phyloP scores from a whole-genome alignment of 2,329 filamentous ascomycete genomes.

The Fusarium nisikadoi region DNA sequence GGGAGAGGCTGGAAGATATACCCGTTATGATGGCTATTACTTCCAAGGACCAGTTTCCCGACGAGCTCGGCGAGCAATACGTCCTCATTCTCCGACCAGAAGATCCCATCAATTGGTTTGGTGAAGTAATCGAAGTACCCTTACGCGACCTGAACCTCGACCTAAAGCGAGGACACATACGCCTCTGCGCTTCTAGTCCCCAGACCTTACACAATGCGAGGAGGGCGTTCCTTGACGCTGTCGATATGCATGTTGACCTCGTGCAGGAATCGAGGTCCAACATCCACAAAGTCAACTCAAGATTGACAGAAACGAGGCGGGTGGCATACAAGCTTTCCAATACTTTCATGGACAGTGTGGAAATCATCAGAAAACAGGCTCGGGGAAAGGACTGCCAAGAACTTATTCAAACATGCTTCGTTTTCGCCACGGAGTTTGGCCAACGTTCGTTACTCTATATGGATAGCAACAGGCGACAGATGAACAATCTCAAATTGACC shows the following conservation, averaged over 20 bases:
- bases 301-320: conserved; percentile 93
- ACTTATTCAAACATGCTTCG: conserved; percentile 96
- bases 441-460: conserved; percentile 94
- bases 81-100: conserved; percentile 87
- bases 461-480: conserved; percentile 92
- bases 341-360: conserved; percentile 98
- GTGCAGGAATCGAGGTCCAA: conserved; percentile 94
- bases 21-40: conserved; percentile 83
- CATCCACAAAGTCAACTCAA: conserved; percentile 88
- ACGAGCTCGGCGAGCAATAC: conserved; percentile 80
- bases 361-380: conserved; percentile 89
- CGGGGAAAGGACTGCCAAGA: conserved; percentile 89
- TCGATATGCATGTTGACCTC: conserved; percentile 86
- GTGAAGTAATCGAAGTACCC: conserved; percentile 75
- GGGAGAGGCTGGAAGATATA: conserved; percentile 81
- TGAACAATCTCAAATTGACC: conserved; percentile 97
- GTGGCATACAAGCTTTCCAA: conserved; percentile 97
- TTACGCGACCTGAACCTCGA: conserved; percentile 84
- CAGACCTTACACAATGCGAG: conserved; percentile 83
- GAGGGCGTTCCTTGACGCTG: conserved; percentile 77
- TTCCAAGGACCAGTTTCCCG: conserved; percentile 65
- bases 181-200: conserved; percentile 89
- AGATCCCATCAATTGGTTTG: conserved; percentile 81
- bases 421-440: conserved; percentile 98
- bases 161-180: conserved; percentile 85